Conservation (phyloP, 257 asterid genomes). For the Thymus mandschuricus region DNA sequence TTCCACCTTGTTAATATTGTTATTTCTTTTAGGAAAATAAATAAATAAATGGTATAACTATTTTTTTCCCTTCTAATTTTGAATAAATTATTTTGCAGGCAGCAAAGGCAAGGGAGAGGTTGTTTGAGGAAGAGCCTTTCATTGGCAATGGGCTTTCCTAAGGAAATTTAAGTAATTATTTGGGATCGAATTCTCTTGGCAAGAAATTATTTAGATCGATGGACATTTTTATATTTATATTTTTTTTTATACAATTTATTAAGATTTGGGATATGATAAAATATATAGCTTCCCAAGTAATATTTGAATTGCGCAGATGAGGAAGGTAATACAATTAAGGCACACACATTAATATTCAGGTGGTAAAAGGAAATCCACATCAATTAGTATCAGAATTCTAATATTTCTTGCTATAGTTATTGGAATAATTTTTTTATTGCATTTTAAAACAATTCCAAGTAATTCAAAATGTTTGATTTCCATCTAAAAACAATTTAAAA, state of each 20-base stretch:
- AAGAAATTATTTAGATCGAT: background rate
- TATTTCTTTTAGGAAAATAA: too few species aligned
- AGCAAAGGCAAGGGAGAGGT: conserved; percentile 51
- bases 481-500: background rate
- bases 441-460: background rate
- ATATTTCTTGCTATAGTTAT: background rate
- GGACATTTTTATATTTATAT: too few species aligned
- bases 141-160: conserved; percentile 28
- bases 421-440: background rate
- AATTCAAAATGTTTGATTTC: too few species aligned
- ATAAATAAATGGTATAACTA: too few species aligned
- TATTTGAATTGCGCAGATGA: background rate
- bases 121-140: conserved; percentile 39
- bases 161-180: background rate
- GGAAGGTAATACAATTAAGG: background rate
- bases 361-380: background rate
- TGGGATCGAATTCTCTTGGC: background rate
- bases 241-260: too few species aligned
- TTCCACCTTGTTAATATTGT: too few species aligned
- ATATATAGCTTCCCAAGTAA: background rate
- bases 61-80: background rate
- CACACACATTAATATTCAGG: too few species aligned
- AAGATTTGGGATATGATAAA: too few species aligned
- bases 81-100: conserved; percentile 38
- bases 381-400: background rate